Percentiles rank a stretch among this genome's conserved stretches.
These are phyloP conservation scores for Holtermanniella nyarrowii DNA, from an alignment of 768 basidiomycete species.

Conservation along the genomic window DNA sequence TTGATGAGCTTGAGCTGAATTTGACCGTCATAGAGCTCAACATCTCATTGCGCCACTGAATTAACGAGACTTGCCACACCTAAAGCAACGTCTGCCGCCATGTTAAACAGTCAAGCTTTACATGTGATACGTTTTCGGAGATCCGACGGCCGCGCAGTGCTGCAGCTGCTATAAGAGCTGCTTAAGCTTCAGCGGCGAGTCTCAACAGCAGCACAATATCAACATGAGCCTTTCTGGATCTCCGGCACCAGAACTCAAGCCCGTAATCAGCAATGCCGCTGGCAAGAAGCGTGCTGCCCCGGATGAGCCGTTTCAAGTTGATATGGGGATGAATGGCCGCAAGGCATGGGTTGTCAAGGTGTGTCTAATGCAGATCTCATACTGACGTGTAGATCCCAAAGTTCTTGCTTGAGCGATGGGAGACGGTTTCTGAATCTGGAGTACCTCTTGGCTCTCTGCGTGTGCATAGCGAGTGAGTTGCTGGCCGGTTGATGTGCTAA, in stretches of 20 bases:
- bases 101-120: too few relatives aligned
- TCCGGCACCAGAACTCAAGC: background rate
- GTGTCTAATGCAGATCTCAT: background rate
- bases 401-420: constrained; percentile 77
- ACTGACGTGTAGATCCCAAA: constrained; percentile 58
- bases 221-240: background rate
- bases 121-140: too few relatives aligned
- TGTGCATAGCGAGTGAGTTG: constrained; percentile 50
- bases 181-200: too few relatives aligned
- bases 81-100: too few relatives aligned
- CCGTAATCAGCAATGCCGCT: background rate
- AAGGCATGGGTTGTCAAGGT: background rate
- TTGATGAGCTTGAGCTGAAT: too few relatives aligned
- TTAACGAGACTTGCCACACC: too few relatives aligned
- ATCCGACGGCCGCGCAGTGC: too few relatives aligned
- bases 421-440: constrained; percentile 60
- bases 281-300: background rate
- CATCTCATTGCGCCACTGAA: too few relatives aligned
- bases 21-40: too few relatives aligned
- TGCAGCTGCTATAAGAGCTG: too few relatives aligned
- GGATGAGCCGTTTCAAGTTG: background rate
- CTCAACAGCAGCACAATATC: too few relatives aligned
- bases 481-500: constrained; percentile 4
- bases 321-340: background rate
- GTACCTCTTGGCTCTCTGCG: constrained; percentile 75